Evolutionary conservation across 129 eudicot species (phyloP).

Genomic region (Erigeron canadensis): DNA sequence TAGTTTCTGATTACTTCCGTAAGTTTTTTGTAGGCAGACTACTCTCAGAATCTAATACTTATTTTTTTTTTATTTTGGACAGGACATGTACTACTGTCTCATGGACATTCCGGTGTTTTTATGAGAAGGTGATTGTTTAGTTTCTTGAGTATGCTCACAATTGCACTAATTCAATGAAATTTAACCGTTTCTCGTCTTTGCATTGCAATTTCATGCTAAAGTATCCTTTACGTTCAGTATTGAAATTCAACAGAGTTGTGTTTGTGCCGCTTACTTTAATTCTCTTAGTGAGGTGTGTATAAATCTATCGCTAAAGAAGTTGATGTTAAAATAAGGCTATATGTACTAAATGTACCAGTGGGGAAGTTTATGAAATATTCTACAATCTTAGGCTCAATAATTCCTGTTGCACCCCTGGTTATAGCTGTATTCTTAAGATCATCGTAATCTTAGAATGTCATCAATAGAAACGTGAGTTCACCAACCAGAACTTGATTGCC

Average conservation of each 20-base stretch:
- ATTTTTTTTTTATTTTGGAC: slow-evolving; percentile 32
- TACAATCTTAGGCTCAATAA: neutral
- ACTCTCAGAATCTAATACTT: slow-evolving; percentile 16
- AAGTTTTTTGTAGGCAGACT: slow-evolving; percentile 1
- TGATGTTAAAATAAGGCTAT: neutral
- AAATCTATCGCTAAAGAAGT: slow-evolving; percentile 13
- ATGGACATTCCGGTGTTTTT: slow-evolving; percentile 91
- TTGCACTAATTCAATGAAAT: slow-evolving; percentile 14
- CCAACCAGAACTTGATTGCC: neutral
- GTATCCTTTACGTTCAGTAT: neutral
- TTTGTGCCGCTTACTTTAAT: neutral
- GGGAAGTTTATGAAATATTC: too few relatives aligned
- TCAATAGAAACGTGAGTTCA: neutral
- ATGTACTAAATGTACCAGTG: neutral
- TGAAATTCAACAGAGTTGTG: neutral
- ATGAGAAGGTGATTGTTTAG: slow-evolving; percentile 70
- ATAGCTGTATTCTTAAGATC: neutral
- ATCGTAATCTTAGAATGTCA: neutral
- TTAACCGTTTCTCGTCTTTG: neutral
- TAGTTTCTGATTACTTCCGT: slow-evolving; percentile 9
- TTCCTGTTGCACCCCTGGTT: neutral
- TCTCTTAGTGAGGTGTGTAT: neutral
- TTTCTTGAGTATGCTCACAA: slow-evolving; percentile 1
- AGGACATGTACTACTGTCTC: slow-evolving; percentile 98
- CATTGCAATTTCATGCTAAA: slow-evolving; percentile 3